Base-by-base conservation (phyloP, 148 eudicot genomes). In the Rhododendron vialii region DNA sequence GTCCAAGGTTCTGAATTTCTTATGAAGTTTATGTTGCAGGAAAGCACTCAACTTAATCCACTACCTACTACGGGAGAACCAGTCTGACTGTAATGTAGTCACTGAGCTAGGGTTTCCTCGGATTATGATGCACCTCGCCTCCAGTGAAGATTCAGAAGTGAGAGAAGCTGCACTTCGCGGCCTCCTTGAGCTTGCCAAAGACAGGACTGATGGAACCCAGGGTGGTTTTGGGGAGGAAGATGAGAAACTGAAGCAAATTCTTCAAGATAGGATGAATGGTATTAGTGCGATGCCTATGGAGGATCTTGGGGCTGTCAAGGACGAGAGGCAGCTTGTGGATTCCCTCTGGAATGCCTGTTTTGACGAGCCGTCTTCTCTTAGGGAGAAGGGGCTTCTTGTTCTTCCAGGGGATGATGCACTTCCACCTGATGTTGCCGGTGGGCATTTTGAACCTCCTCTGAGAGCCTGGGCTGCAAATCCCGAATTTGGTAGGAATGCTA, bases 21-120 rank as follows among this genome's bases (percentile, higher is more conserved):
- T 15, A 61, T 28, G 6, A n/a, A 47, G 12, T 53, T 28, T 67
- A 35, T 59, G 67, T 87, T 93, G 85, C 95, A 97, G 99, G 98
- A 97, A 95, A 93, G 99, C 99, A n/a, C 90, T 95, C 36, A 93
- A 91, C 90, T 90, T 97, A 91, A 90, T 97, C 82, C 94, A 94
- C 9, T 95, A 96, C 82, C 92, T 96, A 79, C 88, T 96, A 38
- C 89, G 89, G 8, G 99, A 95, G 89, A 94, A 91, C 80, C 88
- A 43, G 9, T 88, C 94, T 20, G 98, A 95, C 87, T 85, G 91
- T 84, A 82, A 47, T 53, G 88, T 92, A 1, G 92, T 89, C 18
- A 88, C 91, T 10, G 96, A 95, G 77, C 93, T 97, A 3, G 99
- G 99, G 22, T 95, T 94, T 75, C 92, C 94, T n/a, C 96, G 95